These are phyloP conservation scores for Trifolium dubium DNA, from an alignment of 306 rosid species.

Conservation along the genomic window DNA sequence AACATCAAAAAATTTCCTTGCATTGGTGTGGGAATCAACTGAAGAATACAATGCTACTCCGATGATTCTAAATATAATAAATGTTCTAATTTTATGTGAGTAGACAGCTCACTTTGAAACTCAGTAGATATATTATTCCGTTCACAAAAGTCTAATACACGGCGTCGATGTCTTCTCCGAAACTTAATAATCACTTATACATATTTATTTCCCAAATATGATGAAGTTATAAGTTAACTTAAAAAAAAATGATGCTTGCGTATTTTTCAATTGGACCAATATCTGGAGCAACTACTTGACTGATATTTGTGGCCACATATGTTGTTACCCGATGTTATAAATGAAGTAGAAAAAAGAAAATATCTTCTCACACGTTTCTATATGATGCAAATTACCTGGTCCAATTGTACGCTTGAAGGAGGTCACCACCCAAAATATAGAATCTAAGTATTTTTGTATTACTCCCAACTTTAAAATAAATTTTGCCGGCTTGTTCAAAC, in stretches of 20 bases:
- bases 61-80: no score
- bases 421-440: no score
- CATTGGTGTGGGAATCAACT: neutral
- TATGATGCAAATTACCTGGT: neutral
- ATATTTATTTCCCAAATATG: neutral
- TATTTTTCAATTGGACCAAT: neutral
- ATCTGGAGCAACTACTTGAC: neutral
- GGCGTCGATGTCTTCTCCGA: neutral
- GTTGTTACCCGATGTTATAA: no score
- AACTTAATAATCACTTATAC: neutral
- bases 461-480: no score
- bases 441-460: no score
- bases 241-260: no score
- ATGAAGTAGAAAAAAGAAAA: no score
- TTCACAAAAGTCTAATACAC: neutral
- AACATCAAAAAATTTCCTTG: no score
- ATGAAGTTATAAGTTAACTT: no score
- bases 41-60: neutral
- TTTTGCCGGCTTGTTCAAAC: no score
- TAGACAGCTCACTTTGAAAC: neutral
- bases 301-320: no score
- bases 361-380: neutral
- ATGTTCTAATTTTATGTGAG: neutral
- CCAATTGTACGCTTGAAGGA: neutral
- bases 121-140: neutral